Evolutionary conservation across 2,329 filamentous ascomycete species (phyloP).

Genomic region (Claviceps citrina): DNA sequence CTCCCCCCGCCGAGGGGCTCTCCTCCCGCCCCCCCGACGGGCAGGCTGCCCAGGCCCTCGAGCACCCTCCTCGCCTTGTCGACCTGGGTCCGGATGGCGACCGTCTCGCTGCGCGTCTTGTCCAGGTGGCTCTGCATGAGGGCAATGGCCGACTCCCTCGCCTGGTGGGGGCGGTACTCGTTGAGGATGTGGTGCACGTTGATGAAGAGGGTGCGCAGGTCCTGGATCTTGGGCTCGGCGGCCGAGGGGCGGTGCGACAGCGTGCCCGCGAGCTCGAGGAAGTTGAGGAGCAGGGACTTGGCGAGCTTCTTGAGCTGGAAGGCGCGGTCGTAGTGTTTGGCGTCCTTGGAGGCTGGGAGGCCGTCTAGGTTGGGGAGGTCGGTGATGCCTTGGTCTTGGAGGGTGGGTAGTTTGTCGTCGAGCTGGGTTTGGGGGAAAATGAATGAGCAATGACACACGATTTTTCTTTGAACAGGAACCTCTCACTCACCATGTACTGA

Average conservation of each 20-base stretch:
- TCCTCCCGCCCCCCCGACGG: conserved; percentile 9
- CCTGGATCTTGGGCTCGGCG: conserved; percentile 55
- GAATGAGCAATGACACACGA: neutral
- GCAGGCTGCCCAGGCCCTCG: conserved; percentile 46
- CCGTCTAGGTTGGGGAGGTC: conserved; percentile 41
- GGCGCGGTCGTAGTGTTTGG: conserved; percentile 45
- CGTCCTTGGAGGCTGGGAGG: conserved; percentile 28
- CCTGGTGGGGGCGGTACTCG: conserved; percentile 86
- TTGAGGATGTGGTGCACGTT: conserved; percentile 92
- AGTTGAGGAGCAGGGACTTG: conserved; percentile 77
- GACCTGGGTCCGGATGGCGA: conserved; percentile 48
- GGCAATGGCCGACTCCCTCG: conserved; percentile 69
- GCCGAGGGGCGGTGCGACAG: conserved; percentile 21
- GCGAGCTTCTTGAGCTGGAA: conserved; percentile 61
- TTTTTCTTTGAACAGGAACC: neutral
- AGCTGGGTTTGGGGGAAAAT: conserved; percentile 23
- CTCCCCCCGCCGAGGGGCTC: conserved; percentile 2
- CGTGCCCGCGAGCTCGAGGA: conserved; percentile 61
- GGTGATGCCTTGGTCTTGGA: conserved; percentile 55
- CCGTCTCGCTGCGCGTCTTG: conserved; percentile 56
- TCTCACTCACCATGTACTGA: conserved; percentile 35
- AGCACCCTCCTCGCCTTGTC: conserved; percentile 61
- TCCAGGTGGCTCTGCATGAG: conserved; percentile 79
- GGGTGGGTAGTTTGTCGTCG: conserved; percentile 46
- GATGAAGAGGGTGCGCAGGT: conserved; percentile 68